Conservation (phyloP, 2,329 filamentous ascomycete genomes). For the Bipolaris cookei region DNA sequence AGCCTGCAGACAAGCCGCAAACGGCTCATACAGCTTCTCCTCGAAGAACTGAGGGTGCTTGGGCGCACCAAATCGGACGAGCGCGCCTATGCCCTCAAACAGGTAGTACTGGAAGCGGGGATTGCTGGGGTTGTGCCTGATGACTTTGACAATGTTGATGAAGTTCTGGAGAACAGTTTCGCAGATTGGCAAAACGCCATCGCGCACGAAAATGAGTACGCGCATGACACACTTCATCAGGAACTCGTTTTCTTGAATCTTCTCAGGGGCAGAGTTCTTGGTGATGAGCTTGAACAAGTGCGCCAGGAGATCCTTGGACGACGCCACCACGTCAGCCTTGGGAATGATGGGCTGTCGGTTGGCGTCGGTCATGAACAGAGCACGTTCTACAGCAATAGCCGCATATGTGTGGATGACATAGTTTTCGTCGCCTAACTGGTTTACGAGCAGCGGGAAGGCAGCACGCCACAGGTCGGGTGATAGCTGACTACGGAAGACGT, state of each 20-base stretch:
- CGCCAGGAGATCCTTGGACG: slow-evolving; percentile 83
- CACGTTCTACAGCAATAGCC: slow-evolving; percentile 93
- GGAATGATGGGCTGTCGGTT: slow-evolving; percentile 79
- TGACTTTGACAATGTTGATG: slow-evolving; percentile 87
- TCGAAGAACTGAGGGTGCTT: slow-evolving; percentile 77
- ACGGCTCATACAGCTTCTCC: slow-evolving; percentile 79
- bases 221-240: slow-evolving; percentile 99
- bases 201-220: slow-evolving; percentile 91
- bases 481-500: slow-evolving; percentile 94
- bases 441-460: slow-evolving; percentile 86
- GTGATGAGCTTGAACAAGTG: slow-evolving; percentile 93
- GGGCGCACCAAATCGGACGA: slow-evolving; percentile 77
- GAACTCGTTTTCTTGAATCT: slow-evolving; percentile 98
- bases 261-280: slow-evolving; percentile 81
- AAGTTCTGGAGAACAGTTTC: slow-evolving; percentile 84
- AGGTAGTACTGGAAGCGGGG: slow-evolving; percentile 98
- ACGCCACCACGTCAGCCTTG: slow-evolving; percentile 76
- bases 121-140: slow-evolving; percentile 94
- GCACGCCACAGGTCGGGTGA: slow-evolving; percentile 90
- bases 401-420: slow-evolving; percentile 99
- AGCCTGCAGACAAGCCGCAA: slow-evolving; percentile 78
- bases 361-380: slow-evolving; percentile 81
- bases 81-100: slow-evolving; percentile 90
- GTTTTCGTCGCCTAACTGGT: slow-evolving; percentile 86
- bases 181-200: slow-evolving; percentile 74